Conservation (phyloP, 148 eudicot species). For the Cornus suecica region DNA sequence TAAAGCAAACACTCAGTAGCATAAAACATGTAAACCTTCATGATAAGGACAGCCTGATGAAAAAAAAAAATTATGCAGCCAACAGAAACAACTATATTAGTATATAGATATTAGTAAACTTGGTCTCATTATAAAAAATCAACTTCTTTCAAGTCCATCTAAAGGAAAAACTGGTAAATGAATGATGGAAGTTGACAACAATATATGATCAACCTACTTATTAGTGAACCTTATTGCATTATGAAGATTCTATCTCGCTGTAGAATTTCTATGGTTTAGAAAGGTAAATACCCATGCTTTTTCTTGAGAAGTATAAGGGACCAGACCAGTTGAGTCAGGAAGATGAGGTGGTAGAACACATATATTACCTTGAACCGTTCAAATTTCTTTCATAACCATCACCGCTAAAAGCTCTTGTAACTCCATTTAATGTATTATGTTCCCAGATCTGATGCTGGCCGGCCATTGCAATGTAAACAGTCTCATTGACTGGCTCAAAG, state of each 20-base stretch:
- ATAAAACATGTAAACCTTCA: background rate
- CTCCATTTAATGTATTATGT: constrained; percentile 57
- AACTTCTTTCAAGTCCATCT: background rate
- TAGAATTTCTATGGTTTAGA: too few relatives aligned
- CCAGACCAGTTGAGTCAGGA: too few relatives aligned
- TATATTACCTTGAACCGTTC: constrained; percentile 75
- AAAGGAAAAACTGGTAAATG: constrained; percentile 9
- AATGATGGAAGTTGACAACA: background rate
- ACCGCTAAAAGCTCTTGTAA: constrained; percentile 78
- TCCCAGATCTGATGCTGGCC: constrained; percentile 99
- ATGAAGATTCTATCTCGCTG: too few relatives aligned
- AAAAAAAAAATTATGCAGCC: background rate
- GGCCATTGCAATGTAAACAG: constrained; percentile 93
- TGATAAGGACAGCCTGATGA: background rate
- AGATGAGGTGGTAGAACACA: too few relatives aligned
- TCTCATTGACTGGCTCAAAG: constrained; percentile 64
- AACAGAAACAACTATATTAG: background rate
- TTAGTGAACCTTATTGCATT: background rate
- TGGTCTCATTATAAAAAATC: background rate
- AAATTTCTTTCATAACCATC: constrained; percentile 95
- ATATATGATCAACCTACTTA: constrained; percentile 9
- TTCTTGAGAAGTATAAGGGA: too few relatives aligned
- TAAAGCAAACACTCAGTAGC: background rate
- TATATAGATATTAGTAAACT: background rate
- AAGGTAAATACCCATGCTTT: too few relatives aligned